These are phyloP conservation scores for Madurella fahalii DNA, from an alignment of 2,329 filamentous ascomycete genomes.

Conservation along the genomic window DNA sequence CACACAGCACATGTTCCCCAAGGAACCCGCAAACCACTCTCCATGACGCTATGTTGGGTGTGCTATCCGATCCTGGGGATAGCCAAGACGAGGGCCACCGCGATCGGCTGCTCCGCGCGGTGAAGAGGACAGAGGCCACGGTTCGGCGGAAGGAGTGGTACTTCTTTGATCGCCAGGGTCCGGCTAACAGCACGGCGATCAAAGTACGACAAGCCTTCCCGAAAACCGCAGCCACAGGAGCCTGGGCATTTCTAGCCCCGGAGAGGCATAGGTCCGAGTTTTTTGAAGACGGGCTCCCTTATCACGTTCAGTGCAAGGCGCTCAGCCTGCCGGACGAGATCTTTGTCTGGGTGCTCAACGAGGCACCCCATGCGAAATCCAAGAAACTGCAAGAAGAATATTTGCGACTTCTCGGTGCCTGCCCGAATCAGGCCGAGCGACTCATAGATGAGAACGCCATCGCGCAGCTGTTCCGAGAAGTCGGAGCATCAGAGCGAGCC, in stretches of 20 bases:
- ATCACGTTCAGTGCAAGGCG: conserved; percentile 46
- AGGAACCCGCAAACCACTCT: conserved; percentile 9
- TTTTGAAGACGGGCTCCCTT: conserved; percentile 59
- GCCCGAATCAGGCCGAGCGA: conserved; percentile 40
- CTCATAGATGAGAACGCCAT: conserved; percentile 45
- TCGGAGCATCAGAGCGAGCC: conserved; percentile 53
- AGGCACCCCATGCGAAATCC: conserved; percentile 53
- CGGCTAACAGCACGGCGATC: conserved; percentile 10
- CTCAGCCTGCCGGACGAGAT: conserved; percentile 57
- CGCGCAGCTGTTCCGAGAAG: conserved; percentile 50
- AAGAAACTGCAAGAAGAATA: conserved; percentile 58
- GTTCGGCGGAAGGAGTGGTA: conserved; percentile 40
- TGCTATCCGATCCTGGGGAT: conserved; percentile 32
- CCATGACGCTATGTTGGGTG: conserved; percentile 31
- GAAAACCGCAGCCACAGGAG: conserved; percentile 34
- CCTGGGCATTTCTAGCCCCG: conserved; percentile 48
- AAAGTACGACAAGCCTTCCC: conserved; percentile 36
- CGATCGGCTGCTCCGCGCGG: conserved; percentile 39
- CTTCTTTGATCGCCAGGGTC: conserved; percentile 42
- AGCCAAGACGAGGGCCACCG: conserved; percentile 44
- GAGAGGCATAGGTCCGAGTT: conserved; percentile 51
- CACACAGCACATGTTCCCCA: conserved; percentile 10
- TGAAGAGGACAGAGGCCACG: conserved; percentile 46
- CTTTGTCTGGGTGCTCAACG: conserved; percentile 61
- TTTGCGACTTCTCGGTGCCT: conserved; percentile 48